Base-by-base conservation (phyloP, 2,329 filamentous ascomycete genomes). In the Ambrosiella xylebori region DNA sequence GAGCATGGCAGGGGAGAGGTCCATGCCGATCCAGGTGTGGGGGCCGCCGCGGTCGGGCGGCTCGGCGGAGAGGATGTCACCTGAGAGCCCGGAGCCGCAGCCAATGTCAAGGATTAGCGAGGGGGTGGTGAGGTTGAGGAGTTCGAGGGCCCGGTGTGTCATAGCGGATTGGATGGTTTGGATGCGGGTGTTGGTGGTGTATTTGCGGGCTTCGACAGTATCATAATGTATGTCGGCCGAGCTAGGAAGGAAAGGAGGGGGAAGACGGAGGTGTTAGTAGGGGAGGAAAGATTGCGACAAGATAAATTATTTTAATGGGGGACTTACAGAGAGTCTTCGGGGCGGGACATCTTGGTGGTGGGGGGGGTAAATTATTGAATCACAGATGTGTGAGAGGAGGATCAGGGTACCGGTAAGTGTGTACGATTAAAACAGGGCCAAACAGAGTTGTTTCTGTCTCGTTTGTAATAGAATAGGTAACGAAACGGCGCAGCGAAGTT, bases 181-280 rank as follows among this genome's bases (percentile, higher is more conserved):
- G 68, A 98, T 97, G 63, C 93, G 88, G 3, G 89, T 95, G 63
- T 84, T 91, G 3, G 91, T 96, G 7, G 93, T 97, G 76, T 98
- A 98, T 76, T 97, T 97, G 69, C 87, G 85, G 38, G 93, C 91
- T 76, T 96, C 91, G 70, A 78, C 77, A 73, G 97, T 91, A 76
- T 96, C 85, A 78, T 98, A 98, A 76, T 95, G 94, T 68, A 97
- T 85, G 73, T 98, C 93, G 63, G 93, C 91, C 55, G 90, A 88
- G 68, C 88, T 94, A 69, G 12, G 44, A 12, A 12, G 40, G 40
- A n/a, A 41, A 36, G 12, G 13, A 36, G 54, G 12, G 13, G 17
- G 50, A 12, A 11, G n/a, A 38, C 2, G 12, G 12, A 17, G 15
- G 12, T 19, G n/a, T 35, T n/a, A 19, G 17, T 36, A 19, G 39